Percentiles rank a stretch among this genome's conserved stretches.
phyloP scores from a whole-genome alignment of 371 early-diverging fungal genomes.

The Zychaea mexicana region DNA sequence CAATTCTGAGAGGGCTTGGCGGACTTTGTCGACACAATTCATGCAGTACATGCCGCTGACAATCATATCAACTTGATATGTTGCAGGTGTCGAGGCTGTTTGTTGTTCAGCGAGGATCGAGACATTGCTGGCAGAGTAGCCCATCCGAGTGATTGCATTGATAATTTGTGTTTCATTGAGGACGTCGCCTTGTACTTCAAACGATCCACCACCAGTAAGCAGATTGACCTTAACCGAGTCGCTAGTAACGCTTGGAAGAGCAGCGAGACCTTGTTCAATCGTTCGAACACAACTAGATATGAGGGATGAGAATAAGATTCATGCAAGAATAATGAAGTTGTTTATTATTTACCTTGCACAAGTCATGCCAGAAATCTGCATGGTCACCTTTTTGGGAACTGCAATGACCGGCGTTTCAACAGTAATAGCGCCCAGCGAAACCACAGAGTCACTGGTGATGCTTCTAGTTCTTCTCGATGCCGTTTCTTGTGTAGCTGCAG shows the following conservation, averaged over 20 bases:
- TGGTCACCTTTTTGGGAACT: conserved; percentile 39
- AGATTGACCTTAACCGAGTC: conserved; percentile 44
- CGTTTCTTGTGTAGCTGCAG: background rate
- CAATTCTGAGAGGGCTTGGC: conserved; percentile 34
- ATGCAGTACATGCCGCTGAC: conserved; percentile 73
- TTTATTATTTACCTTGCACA: conserved; percentile 48
- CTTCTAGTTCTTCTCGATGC: background rate
- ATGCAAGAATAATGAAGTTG: background rate
- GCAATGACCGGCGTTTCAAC: conserved; percentile 27
- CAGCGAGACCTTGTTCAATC: conserved; percentile 61
- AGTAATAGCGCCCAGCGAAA: conserved; percentile 27
- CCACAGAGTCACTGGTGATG: conserved; percentile 10
- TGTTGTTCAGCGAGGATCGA: conserved; percentile 26
- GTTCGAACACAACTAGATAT: conserved; percentile 65
- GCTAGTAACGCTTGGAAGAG: conserved; percentile 57
- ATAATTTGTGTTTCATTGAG: conserved; percentile 37
- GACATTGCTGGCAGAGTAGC: conserved; percentile 58
- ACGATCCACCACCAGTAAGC: conserved; percentile 45
- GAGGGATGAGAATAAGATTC: no score
- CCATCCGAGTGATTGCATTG: conserved; percentile 57
- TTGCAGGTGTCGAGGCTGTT: background rate
- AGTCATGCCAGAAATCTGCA: conserved; percentile 73
- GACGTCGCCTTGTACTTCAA: conserved; percentile 34
- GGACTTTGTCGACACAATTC: conserved; percentile 64
- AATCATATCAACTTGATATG: conserved; percentile 32